Evolutionary conservation across 2,329 filamentous ascomycete species (phyloP), one percentile per base, ranked within the genome.

Genomic region (Diaporthe aspalathi): DNA sequence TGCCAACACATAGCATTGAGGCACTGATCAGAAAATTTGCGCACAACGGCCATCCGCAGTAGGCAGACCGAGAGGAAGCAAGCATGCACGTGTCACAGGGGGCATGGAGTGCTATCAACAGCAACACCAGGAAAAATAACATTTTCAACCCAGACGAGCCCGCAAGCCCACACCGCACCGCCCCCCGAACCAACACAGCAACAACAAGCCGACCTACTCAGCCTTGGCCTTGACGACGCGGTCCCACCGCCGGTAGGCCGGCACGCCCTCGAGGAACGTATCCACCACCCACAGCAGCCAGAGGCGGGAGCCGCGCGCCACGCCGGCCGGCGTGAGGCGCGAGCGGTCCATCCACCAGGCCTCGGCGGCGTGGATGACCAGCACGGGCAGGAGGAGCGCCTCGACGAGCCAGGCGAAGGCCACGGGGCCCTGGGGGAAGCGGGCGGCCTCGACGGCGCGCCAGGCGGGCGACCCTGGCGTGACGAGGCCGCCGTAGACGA

Each of bases 281-380:
- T 82, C 85, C 7, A 74, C 76, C 40, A 87, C 78, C 90, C 90
- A 92, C 67, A 81, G 74, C 79, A 81, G 85, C 88, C 90, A 91
- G 17, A 87, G 74, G n/a, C 53, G 54, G 8, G 80, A 81, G 9
- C 84, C 83, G 43, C 81, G 78, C 71, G 80, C 78, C 14, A 91
- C 84, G 8, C 85, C 84, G 74, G 86, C 84, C 77, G 78, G 85
- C 68, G 76, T 76, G 72, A 90, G 78, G 71, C 85, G 80, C 62
- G 81, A 83, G 52, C 78, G 80, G 73, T 87, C 85, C 75, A 91
- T 83, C 77, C 84, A 82, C 54, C 81, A 81, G n/a, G 85, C 81
- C 83, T 98, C 95, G 3, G 80, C 71, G 0, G 85, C 27, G 80
- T 98, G 95, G 16, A 94, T 87, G 0, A 77, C 83, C 1, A 94